Evolutionary conservation across 352 stramenopile species (phyloP).

Genomic region (Phytophthora litchii): DNA sequence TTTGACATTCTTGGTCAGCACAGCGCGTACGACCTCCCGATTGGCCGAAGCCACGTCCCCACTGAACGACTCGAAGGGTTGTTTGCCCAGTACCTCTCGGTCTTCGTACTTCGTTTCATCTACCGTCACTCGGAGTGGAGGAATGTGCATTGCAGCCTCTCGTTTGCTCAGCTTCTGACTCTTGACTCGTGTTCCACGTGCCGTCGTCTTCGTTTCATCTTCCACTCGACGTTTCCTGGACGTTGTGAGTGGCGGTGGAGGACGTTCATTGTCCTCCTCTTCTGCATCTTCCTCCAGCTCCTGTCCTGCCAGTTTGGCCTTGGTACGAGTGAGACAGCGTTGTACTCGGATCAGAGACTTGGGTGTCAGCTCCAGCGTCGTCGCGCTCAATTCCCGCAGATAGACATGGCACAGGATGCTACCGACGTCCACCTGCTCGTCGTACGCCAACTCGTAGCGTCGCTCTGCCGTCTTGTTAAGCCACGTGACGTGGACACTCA

Average conservation of each 20-base stretch:
- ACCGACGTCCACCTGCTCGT: constrained; percentile 67
- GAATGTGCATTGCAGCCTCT: constrained; percentile 48
- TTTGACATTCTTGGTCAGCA: constrained; percentile 73
- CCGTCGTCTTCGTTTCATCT: constrained; percentile 3
- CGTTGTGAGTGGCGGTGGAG: constrained; percentile 36
- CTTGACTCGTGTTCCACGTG: constrained; percentile 3
- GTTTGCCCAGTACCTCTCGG: constrained; percentile 51
- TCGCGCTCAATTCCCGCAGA: constrained; percentile 46
- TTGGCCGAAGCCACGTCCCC: constrained; percentile 59
- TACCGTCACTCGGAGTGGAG: constrained; percentile 52
- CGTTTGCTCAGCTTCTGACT: constrained; percentile 47
- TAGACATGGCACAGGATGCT: constrained; percentile 81
- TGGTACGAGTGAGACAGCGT: constrained; percentile 47
- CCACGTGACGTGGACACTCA: constrained; percentile 63
- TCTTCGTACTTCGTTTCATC: constrained; percentile 65
- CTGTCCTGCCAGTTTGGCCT: constrained; percentile 27
- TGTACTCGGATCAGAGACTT: constrained; percentile 66
- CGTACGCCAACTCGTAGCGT: constrained; percentile 59
- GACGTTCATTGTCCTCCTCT: constrained; percentile 64
- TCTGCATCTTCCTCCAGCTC: constrained; percentile 8
- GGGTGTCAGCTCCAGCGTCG: constrained; percentile 57
- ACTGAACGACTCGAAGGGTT: constrained; percentile 43
- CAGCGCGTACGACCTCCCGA: constrained; percentile 72
- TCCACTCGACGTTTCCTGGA: constrained; percentile 27
- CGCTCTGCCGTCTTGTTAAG: constrained; percentile 44